phyloP scores from a whole-genome alignment of 495 filamentous ascomycete species.

The Penicillium paradoxum region DNA sequence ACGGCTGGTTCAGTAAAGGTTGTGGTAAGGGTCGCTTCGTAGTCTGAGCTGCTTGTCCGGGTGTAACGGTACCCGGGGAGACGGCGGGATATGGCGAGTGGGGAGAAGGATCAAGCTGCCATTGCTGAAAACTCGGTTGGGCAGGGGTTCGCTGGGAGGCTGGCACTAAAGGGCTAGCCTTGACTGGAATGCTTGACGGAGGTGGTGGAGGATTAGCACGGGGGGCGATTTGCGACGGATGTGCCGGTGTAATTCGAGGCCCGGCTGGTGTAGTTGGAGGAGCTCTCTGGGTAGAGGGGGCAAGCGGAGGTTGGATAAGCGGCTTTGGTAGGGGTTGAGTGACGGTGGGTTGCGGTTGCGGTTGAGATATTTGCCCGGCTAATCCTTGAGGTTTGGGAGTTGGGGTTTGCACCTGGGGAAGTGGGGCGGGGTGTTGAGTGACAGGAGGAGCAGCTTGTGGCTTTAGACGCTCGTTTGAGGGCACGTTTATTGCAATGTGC shows the following conservation, averaged over 20 bases:
- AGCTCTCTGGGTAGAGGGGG: slow-evolving; percentile 18
- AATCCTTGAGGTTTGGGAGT: slow-evolving; percentile 18
- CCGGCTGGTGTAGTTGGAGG: slow-evolving; percentile 18
- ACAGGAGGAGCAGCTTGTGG: background rate
- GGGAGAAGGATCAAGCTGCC: slow-evolving; percentile 35
- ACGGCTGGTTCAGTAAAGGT: slow-evolving; percentile 6
- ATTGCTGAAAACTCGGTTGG: slow-evolving; percentile 41
- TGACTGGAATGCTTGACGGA: slow-evolving; percentile 14
- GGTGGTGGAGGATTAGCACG: slow-evolving; percentile 14
- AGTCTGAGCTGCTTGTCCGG: slow-evolving; percentile 11
- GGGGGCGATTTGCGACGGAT: slow-evolving; percentile 26
- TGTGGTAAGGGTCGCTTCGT: slow-evolving; percentile 20
- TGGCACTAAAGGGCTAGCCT: slow-evolving; percentile 11
- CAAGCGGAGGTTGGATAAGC: slow-evolving; percentile 30
- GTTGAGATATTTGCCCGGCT: slow-evolving; percentile 26
- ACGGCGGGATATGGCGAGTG: slow-evolving; percentile 35
- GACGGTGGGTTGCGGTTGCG: slow-evolving; percentile 26
- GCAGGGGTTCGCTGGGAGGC: slow-evolving; percentile 22
- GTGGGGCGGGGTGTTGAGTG: slow-evolving; percentile 7
- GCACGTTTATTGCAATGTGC: background rate
- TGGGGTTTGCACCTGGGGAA: slow-evolving; percentile 11
- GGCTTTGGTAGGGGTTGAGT: slow-evolving; percentile 29
- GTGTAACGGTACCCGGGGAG: slow-evolving; percentile 16
- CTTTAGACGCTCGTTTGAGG: slow-evolving; percentile 10
- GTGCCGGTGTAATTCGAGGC: slow-evolving; percentile 16